phyloP scores from a whole-genome alignment of 2,329 filamentous ascomycete species.

The Rhynchosporium graminicola region DNA sequence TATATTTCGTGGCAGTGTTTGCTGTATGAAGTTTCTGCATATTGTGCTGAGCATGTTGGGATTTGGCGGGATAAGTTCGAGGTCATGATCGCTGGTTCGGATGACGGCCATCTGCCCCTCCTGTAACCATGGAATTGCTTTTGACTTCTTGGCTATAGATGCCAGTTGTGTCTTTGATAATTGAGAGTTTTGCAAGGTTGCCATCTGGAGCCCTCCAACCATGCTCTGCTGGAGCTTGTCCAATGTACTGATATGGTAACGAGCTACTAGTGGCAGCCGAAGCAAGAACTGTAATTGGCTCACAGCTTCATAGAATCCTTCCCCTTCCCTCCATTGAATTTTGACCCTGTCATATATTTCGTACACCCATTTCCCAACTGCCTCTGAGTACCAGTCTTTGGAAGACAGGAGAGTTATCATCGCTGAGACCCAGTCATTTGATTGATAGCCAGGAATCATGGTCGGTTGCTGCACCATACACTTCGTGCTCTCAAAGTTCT shows the following conservation, averaged over 20 bases:
- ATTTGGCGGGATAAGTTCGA: slow-evolving; percentile 16
- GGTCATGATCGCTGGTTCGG: slow-evolving; percentile 9
- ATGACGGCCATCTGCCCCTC: slow-evolving; percentile 5
- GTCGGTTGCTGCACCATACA: not conserved
- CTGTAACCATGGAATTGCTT: slow-evolving; percentile 4
- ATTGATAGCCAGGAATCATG: not conserved
- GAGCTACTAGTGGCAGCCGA: not conserved
- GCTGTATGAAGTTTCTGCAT: slow-evolving; percentile 24
- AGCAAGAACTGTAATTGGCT: slow-evolving; percentile 8
- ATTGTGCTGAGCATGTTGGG: slow-evolving; percentile 23
- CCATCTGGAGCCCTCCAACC: not conserved
- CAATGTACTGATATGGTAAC: slow-evolving; percentile 3
- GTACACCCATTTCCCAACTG: not conserved
- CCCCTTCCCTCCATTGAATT: not conserved
- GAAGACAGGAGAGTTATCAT: slow-evolving; percentile 1
- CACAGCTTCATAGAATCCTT: not conserved
- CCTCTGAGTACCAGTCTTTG: not conserved
- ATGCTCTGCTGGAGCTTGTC: not conserved
- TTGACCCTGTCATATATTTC: not conserved
- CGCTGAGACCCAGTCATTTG: slow-evolving; percentile 1
- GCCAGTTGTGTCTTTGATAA: not conserved
- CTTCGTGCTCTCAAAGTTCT: not conserved
- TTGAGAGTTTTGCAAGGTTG: not conserved
- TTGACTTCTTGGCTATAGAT: not conserved
- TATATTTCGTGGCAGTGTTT: slow-evolving; percentile 28